phyloP scores from a whole-genome alignment of 352 stramenopile species.

The Phytophthora niederhauseri region DNA sequence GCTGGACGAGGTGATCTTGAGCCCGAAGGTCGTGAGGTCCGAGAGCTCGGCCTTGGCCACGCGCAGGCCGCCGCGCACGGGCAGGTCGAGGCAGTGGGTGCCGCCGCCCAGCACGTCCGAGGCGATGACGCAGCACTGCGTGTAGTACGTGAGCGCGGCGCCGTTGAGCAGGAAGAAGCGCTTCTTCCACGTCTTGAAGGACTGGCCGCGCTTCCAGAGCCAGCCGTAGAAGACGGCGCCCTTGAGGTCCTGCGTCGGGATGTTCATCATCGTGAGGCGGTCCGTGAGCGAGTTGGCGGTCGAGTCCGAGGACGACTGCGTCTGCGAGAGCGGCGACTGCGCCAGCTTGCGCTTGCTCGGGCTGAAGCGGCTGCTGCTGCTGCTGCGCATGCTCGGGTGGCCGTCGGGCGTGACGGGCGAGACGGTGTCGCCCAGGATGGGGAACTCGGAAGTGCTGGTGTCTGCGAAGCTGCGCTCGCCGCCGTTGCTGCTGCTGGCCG shows the following conservation, averaged over 20 bases:
- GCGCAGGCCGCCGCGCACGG: conserved; percentile 57
- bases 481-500: background rate
- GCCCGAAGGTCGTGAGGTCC: conserved; percentile 58
- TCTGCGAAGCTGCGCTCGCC: conserved; percentile 25
- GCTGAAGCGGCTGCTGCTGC: conserved; percentile 21
- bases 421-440: conserved; percentile 38
- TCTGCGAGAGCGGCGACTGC: conserved; percentile 35
- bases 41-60: conserved; percentile 50
- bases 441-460: conserved; percentile 37
- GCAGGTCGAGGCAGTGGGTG: conserved; percentile 66
- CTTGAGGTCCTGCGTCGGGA: conserved; percentile 61
- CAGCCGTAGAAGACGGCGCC: conserved; percentile 73
- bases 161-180: conserved; percentile 78
- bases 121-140: conserved; percentile 68
- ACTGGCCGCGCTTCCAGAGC: conserved; percentile 79
- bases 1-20: conserved; percentile 62
- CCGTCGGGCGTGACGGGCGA: conserved; percentile 32
- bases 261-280: conserved; percentile 67
- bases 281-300: conserved; percentile 48
- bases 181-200: conserved; percentile 85
- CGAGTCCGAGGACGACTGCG: conserved; percentile 32
- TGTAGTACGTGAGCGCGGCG: conserved; percentile 72
- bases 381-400: conserved; percentile 35
- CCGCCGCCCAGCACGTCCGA: conserved; percentile 55
- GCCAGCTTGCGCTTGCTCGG: conserved; percentile 34